phyloP scores from a whole-genome alignment of 306 rosid species.

The Lotus japonicus region DNA sequence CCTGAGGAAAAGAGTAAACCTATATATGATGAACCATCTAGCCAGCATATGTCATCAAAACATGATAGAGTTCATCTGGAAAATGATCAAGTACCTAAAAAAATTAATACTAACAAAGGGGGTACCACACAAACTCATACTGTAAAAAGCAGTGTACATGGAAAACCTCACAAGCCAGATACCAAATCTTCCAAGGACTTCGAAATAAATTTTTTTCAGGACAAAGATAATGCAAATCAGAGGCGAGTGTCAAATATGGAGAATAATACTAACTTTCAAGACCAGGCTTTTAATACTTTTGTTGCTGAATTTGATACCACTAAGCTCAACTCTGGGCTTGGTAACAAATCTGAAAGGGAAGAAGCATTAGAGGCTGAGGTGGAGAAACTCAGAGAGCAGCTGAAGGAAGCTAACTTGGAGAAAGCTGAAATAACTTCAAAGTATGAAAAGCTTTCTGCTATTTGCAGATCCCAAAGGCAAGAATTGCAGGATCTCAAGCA shows the following conservation, averaged over 20 bases:
- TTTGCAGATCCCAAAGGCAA: conserved; percentile 93
- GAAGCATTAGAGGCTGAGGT: conserved; percentile 71
- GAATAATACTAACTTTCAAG: conserved; percentile 42
- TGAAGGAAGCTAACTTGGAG: conserved; percentile 61
- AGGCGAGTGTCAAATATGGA: conserved; percentile 37
- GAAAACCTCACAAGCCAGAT: conserved; percentile 40
- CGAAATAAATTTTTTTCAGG: conserved; percentile 53
- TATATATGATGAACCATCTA: conserved; percentile 55
- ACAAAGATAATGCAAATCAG: conserved; percentile 25
- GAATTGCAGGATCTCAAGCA: conserved; percentile 94
- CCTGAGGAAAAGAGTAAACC: conserved; percentile 44
- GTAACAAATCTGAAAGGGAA: conserved; percentile 51
- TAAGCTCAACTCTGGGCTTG: conserved; percentile 40
- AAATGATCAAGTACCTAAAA: conserved; percentile 45
- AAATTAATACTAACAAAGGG: conserved; percentile 40
- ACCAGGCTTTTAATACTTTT: conserved; percentile 64
- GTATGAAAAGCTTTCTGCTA: conserved; percentile 88
- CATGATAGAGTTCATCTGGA: conserved; percentile 38
- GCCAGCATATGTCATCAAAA: conserved; percentile 33
- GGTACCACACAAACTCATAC: conserved; percentile 29
- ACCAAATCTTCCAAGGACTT: conserved; percentile 51
- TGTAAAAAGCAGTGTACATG: conserved; percentile 38
- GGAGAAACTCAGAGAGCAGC: conserved; percentile 70
- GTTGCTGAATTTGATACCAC: conserved; percentile 72
- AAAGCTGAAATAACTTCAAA: conserved; percentile 84